These are phyloP conservation scores for Saccharomycopsis schoenii DNA, from an alignment of 805 yeast species.

Conservation along the genomic window DNA sequence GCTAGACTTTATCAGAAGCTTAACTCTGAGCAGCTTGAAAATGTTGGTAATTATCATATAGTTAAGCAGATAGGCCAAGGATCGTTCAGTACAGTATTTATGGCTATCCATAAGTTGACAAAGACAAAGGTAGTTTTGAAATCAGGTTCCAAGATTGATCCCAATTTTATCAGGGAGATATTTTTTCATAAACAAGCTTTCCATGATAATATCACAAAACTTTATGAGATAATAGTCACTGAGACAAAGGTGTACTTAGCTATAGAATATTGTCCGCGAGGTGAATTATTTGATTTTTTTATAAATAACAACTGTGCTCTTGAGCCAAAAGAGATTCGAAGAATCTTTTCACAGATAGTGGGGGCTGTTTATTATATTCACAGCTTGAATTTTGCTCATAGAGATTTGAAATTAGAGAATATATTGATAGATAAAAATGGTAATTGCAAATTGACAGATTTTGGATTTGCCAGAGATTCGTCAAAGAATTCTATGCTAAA, in stretches of 20 bases:
- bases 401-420: conserved; percentile 81
- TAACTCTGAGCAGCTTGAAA: conserved; percentile 22
- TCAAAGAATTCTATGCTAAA: conserved; percentile 47
- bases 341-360: conserved; percentile 52
- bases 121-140: conserved; percentile 76
- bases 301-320: conserved; percentile 39
- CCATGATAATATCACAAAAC: conserved; percentile 73
- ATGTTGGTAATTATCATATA: conserved; percentile 75
- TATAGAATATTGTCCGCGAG: conserved; percentile 80
- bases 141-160: conserved; percentile 66
- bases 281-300: conserved; percentile 62
- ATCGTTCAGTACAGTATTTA: conserved; percentile 82
- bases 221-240: conserved; percentile 79
- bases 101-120: conserved; percentile 71
- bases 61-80: conserved; percentile 79
- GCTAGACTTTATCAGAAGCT: conserved; percentile 16
- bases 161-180: conserved; percentile 82
- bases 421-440: conserved; percentile 48
- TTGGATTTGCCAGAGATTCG: conserved; percentile 86
- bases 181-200: conserved; percentile 77
- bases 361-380: conserved; percentile 63
- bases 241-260: conserved; percentile 79
- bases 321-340: conserved; percentile 39
- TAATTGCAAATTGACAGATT: conserved; percentile 74
- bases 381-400: conserved; percentile 64